Percentiles rank a stretch among this genome's conserved stretches.
Conservation (phyloP, 768 basidiomycete species). For the Russula compacta region DNA sequence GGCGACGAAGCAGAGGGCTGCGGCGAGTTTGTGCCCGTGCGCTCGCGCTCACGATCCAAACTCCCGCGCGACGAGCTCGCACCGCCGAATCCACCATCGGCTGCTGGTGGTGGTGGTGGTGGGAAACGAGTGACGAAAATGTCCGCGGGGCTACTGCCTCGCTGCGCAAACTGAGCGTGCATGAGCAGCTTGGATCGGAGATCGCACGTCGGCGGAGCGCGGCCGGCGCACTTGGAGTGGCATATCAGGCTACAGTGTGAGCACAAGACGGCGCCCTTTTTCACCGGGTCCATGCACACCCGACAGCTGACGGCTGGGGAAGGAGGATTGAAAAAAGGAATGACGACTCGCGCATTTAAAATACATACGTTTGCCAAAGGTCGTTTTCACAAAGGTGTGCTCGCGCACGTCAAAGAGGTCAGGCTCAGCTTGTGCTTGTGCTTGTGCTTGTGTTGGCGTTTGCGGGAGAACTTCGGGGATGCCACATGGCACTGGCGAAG, state of each 20-base stretch:
- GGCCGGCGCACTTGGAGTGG: slow-evolving; percentile 65
- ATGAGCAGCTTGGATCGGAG: slow-evolving; percentile 70
- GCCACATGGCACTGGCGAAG: not conserved
- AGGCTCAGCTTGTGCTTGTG: slow-evolving; percentile 15
- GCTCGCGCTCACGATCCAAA: slow-evolving; percentile 13
- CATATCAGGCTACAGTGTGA: slow-evolving; percentile 84
- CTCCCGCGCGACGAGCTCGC: slow-evolving; percentile 16
- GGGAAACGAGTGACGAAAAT: slow-evolving; percentile 45
- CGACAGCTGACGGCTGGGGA: slow-evolving; percentile 73
- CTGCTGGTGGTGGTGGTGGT: slow-evolving; percentile 15
- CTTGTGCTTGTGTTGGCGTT: no score
- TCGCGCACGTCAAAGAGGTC: slow-evolving; percentile 50
- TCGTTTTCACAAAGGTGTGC: slow-evolving; percentile 86
- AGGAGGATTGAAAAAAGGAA: no score
- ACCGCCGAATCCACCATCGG: slow-evolving; percentile 7
- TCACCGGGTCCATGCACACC: slow-evolving; percentile 70
- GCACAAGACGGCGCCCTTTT: slow-evolving; percentile 83
- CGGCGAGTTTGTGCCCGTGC: not conserved
- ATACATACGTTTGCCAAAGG: slow-evolving; percentile 80
- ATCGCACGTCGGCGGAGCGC: slow-evolving; percentile 75
- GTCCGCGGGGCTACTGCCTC: slow-evolving; percentile 47
- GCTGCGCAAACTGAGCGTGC: slow-evolving; percentile 72
- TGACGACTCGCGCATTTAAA: no score
- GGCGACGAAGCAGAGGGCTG: not conserved
- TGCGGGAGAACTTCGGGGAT: slow-evolving; percentile 18